These are phyloP conservation scores for Cenococcum geophilum DNA, from an alignment of 495 filamentous ascomycete genomes.

Conservation along the genomic window DNA sequence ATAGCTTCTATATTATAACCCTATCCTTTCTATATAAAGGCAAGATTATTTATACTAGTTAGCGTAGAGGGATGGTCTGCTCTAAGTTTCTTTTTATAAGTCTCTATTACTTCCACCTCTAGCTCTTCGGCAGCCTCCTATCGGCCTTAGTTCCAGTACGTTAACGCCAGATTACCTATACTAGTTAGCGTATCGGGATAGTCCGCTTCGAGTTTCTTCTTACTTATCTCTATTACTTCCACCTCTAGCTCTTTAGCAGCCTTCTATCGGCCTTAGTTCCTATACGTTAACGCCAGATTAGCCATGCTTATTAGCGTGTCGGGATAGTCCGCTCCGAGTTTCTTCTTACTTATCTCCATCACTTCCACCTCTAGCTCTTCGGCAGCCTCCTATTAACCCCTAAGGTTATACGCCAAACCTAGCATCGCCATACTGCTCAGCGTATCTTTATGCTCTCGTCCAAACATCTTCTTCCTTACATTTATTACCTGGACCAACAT, in stretches of 20 bases:
- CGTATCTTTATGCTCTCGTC: slow-evolving; percentile 1
- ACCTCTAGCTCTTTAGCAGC: slow-evolving; percentile 10
- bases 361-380: too few relatives aligned
- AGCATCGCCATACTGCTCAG: neutral
- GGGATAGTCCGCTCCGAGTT: too few relatives aligned
- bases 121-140: slow-evolving; percentile 19
- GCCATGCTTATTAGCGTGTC: too few relatives aligned
- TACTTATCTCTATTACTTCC: slow-evolving; percentile 9
- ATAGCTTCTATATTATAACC: slow-evolving; percentile 29
- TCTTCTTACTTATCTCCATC: too few relatives aligned
- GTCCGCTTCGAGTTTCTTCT: neutral
- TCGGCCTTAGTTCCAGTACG: neutral
- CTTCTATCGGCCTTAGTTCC: slow-evolving; percentile 11
- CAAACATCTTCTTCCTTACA: neutral
- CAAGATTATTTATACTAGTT: slow-evolving; percentile 4
- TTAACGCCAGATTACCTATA: neutral
- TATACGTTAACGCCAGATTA: too few relatives aligned
- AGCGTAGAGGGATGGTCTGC: slow-evolving; percentile 1
- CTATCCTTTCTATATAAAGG: slow-evolving; percentile 1
- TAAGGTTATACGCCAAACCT: neutral
- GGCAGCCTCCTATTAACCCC: neutral
- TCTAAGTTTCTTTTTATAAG: neutral
- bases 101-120: slow-evolving; percentile 10
- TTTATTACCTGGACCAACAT: neutral
- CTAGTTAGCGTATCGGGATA: slow-evolving; percentile 1